Conservation (phyloP, 2,329 filamentous ascomycete genomes). For the Nothophaeocryptopus gaeumannii region DNA sequence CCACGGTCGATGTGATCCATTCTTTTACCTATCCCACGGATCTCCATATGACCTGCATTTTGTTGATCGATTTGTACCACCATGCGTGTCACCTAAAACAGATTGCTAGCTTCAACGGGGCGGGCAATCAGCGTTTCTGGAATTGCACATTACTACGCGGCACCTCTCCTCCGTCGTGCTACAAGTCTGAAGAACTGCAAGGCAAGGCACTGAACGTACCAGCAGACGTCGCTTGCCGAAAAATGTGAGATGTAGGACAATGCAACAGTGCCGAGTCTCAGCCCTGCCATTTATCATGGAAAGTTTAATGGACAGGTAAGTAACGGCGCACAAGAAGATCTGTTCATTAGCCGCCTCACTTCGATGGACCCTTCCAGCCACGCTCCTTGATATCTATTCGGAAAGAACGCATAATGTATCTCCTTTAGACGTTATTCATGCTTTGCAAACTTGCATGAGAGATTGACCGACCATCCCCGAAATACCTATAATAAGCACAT, state of each 20-base stretch:
- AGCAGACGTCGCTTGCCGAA: neutral
- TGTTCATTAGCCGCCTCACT: slow-evolving; percentile 10
- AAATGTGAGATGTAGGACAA: neutral
- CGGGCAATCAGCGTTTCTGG: slow-evolving; percentile 6
- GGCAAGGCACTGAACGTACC: neutral
- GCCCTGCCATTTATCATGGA: slow-evolving; percentile 2
- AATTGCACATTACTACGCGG: neutral
- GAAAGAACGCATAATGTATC: neutral
- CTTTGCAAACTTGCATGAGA: no score
- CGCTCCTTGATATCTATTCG: slow-evolving; percentile 1
- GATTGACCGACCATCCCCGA: no score
- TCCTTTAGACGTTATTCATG: no score
- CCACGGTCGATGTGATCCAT: neutral
- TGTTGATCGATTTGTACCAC: slow-evolving; percentile 10
- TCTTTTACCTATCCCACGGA: slow-evolving; percentile 6
- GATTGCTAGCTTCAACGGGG: neutral
- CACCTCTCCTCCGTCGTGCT: neutral
- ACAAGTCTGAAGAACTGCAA: neutral
- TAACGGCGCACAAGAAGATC: slow-evolving; percentile 1
- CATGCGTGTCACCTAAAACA: slow-evolving; percentile 1
- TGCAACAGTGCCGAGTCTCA: neutral
- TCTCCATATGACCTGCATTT: slow-evolving; percentile 12
- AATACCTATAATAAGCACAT: no score
- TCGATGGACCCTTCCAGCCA: slow-evolving; percentile 1
- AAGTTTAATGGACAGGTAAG: neutral